Evolutionary conservation across 2,329 filamentous ascomycete genomes (phyloP), one percentile per base, ranked within the genome.

Genomic region (Aspergillus persii): DNA sequence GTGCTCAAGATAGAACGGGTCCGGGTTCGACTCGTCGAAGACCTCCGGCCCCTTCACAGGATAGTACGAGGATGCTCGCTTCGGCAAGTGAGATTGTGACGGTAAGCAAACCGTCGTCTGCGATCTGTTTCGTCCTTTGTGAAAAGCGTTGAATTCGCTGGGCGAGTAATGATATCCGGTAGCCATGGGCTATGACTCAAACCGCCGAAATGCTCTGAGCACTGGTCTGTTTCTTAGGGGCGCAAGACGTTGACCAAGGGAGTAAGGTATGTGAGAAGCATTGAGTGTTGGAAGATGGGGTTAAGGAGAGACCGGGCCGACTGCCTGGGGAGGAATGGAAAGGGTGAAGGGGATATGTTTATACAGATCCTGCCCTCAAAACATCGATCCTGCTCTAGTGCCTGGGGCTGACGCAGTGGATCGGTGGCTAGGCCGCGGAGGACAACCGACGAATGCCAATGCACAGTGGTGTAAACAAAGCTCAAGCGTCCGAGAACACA

Each of bases 1-100:
- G 46, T 71, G 66, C 58, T 77, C 74, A 26, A 77, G 71, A 53
- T 76, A 77, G 63, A 76, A 77, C 4, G 74, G 74, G 58, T 76
- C 74, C 5, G 68, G 66, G 48, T 74, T 73, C 12, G 74, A 67
- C 31, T 77, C 74, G 60, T 74, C 73, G 4, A 68, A 46, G 5
- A 66, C 67, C 53, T 68, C 68, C 0, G 64, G 61, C 4, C 67
- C 67, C 8, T 65, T 63, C 23, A 64, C 57, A 4, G 72, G 70
- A 41, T 70, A 68, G 47, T 72, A 74, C 11, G 70, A 71, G 7
- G 72, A 74, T 23, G 59, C 65, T 41, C 69, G 67, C 59, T 73
- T 71, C 44, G 69, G 72, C 15, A 61, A 50, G 2, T 70, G 67
- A 3, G 69, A 72, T 2, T 68, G 64, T 3, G 66, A 63, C 4